These are phyloP conservation scores for Anisogramma anomala DNA, from an alignment of 2,329 filamentous ascomycete species.

Conservation along the genomic window DNA sequence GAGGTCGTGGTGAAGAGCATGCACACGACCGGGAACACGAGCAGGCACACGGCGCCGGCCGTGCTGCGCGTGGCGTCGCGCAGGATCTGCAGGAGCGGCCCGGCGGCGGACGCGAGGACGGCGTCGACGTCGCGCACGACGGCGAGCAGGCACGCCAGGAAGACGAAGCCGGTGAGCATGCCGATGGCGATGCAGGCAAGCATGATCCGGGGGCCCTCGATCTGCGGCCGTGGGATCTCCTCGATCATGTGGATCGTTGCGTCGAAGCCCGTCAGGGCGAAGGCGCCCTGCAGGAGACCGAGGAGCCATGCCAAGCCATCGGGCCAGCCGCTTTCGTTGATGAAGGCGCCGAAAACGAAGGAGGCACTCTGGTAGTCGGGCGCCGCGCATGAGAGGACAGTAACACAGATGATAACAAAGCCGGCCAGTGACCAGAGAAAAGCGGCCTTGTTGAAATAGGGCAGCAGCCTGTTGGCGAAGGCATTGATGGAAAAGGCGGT, in stretches of 20 bases:
- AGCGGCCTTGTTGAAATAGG: constrained; percentile 54
- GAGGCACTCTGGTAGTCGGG: constrained; percentile 51
- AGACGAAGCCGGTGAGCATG: constrained; percentile 42
- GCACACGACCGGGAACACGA: constrained; percentile 57
- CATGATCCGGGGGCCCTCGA: constrained; percentile 55
- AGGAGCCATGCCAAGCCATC: constrained; percentile 50
- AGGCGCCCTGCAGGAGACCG: constrained; percentile 41
- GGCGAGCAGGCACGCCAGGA: constrained; percentile 48
- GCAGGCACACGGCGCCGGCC: constrained; percentile 49
- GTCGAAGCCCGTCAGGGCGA: constrained; percentile 40
- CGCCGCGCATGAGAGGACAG: constrained; percentile 52
- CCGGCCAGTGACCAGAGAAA: constrained; percentile 61
- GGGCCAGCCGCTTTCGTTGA: constrained; percentile 59
- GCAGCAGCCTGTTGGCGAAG: constrained; percentile 50
- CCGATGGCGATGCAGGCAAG: constrained; percentile 53
- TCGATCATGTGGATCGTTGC: constrained; percentile 44
- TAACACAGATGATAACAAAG: constrained; percentile 59
- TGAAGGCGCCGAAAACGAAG: constrained; percentile 57
- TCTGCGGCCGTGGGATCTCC: constrained; percentile 41
- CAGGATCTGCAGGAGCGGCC: constrained; percentile 30
- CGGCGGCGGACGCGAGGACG: constrained; percentile 30
- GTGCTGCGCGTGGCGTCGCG: constrained; percentile 49
- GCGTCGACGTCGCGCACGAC: constrained; percentile 45
- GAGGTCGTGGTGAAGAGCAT: constrained; percentile 51
- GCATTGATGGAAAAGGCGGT: constrained; percentile 53